Percentiles rank a stretch among this genome's conserved stretches.
These are phyloP conservation scores for Aspergillus costaricaensis DNA, from an alignment of 2,329 filamentous ascomycete species.

Conservation along the genomic window DNA sequence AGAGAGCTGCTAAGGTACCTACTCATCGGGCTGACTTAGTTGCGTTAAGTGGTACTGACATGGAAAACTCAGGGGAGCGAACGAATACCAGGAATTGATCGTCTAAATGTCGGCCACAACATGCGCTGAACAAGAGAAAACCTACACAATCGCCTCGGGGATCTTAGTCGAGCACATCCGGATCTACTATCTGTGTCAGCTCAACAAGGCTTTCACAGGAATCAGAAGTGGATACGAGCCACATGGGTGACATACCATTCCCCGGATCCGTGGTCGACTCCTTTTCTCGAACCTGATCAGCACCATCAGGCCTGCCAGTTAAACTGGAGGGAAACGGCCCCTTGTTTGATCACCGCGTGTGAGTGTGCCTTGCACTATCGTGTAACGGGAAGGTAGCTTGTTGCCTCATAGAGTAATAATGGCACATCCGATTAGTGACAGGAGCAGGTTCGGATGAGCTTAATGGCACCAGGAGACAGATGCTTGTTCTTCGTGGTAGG, in stretches of 20 bases:
- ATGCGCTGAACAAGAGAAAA: not conserved
- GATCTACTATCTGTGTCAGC: not conserved
- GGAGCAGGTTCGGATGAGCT: no score
- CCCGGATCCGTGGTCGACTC: not conserved
- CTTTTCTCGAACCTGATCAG: not conserved
- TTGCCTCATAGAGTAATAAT: not conserved
- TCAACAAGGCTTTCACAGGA: not conserved
- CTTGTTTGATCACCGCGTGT: not conserved
- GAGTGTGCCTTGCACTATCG: slow-evolving; percentile 1
- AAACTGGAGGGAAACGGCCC: not conserved
- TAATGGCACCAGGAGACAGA: no score
- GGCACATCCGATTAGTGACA: no score
- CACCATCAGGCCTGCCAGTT: not conserved
- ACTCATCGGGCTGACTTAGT: not conserved
- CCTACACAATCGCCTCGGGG: not conserved
- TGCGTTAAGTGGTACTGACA: not conserved
- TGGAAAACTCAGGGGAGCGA: not conserved
- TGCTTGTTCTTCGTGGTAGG: no score
- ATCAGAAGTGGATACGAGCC: slow-evolving; percentile 2
- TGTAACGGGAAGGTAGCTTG: not conserved
- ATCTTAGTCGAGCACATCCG: not conserved
- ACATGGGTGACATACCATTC: not conserved
- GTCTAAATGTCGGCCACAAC: not conserved
- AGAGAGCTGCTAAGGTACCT: not conserved
- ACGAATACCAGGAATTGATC: not conserved